Conservation (phyloP, 371 early-diverging fungal genomes). For the Haplosporangium sp. region DNA sequence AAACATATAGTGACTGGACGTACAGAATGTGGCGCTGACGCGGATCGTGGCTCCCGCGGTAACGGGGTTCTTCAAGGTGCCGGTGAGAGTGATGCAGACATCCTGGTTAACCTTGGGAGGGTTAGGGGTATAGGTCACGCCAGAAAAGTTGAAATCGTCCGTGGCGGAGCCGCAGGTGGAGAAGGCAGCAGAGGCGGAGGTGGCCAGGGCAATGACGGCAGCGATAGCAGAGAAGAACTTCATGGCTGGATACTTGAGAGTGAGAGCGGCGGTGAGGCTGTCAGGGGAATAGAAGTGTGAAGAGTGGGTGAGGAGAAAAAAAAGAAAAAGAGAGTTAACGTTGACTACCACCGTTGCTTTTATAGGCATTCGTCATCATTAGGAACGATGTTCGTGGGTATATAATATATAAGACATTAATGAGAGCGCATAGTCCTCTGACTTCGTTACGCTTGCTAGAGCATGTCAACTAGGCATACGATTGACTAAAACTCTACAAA, state of each 20-base stretch:
- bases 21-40: conserved; percentile 42
- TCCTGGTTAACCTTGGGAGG: conserved; percentile 49
- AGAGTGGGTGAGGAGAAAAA: conserved; percentile 14
- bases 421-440: no score
- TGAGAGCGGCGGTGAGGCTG: neutral
- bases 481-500: no score
- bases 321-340: neutral
- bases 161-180: conserved; percentile 40
- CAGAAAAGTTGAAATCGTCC: conserved; percentile 19
- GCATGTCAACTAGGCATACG: no score
- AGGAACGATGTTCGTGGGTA: no score
- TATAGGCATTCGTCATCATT: no score
- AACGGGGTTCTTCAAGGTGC: conserved; percentile 29
- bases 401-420: no score
- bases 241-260: conserved; percentile 19
- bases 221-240: conserved; percentile 45
- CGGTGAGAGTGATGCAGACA: conserved; percentile 45
- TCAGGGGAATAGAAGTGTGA: neutral
- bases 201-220: conserved; percentile 44
- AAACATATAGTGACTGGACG: neutral
- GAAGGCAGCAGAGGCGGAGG: conserved; percentile 51
- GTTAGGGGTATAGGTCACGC: conserved; percentile 46
- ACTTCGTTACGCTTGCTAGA: no score
- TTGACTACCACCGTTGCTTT: no score
- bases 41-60: conserved; percentile 27